Evolutionary conservation across 176 grass and related monocot species (phyloP).

Genomic region (Elaeis guineensis): DNA sequence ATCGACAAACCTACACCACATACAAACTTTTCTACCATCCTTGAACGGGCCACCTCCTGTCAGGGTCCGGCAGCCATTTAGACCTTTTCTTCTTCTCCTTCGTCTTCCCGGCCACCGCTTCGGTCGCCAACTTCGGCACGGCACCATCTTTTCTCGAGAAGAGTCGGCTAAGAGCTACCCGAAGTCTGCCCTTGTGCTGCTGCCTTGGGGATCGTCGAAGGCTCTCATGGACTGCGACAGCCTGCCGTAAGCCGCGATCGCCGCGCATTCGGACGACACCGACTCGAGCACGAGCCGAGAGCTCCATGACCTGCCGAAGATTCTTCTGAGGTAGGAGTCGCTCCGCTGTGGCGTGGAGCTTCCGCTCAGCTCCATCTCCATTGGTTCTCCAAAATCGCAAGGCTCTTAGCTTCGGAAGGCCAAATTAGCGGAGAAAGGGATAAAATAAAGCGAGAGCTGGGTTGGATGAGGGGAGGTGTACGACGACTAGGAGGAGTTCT

Average conservation of each 20-base stretch:
- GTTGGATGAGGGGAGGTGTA: no score
- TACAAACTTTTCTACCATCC: neutral
- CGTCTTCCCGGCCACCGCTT: neutral
- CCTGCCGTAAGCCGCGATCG: neutral
- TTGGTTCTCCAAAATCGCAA: no score
- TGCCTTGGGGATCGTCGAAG: neutral
- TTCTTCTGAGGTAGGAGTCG: neutral
- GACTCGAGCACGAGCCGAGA: slow-evolving; percentile 2
- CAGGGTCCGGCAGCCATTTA: slow-evolving; percentile 7
- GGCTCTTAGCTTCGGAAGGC: no score
- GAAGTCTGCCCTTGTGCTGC: neutral
- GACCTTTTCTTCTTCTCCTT: neutral
- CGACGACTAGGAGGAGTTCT: no score
- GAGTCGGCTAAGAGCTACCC: neutral
- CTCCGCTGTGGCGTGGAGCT: neutral
- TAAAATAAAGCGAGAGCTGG: no score
- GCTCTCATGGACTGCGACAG: neutral
- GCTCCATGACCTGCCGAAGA: neutral
- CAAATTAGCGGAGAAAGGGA: no score
- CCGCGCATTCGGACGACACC: neutral
- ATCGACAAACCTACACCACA: no score
- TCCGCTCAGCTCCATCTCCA: neutral
- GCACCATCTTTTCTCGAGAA: neutral
- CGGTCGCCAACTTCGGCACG: neutral
- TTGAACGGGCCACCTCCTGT: slow-evolving; percentile 8